phyloP scores from a whole-genome alignment of 2,329 filamentous ascomycete species.

The Talaromyces sp. region DNA sequence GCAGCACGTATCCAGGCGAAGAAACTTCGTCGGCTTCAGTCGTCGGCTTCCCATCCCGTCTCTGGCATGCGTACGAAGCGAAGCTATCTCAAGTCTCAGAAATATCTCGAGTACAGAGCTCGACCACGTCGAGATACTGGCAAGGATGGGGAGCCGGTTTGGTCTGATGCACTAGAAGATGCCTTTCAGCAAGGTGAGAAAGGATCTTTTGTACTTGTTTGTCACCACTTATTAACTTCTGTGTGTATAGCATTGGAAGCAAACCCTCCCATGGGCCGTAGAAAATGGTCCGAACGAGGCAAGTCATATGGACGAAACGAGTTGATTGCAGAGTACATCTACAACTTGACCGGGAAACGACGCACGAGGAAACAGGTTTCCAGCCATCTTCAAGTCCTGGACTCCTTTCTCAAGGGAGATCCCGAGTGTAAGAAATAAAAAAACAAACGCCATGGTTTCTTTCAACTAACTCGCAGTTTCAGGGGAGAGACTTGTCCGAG shows the following conservation, averaged over 20 bases:
- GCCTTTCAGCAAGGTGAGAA: constrained; percentile 42
- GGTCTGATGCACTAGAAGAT: constrained; percentile 42
- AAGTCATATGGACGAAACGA: constrained; percentile 56
- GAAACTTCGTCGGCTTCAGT: constrained; percentile 31
- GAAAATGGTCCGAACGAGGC: constrained; percentile 47
- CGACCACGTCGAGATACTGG: constrained; percentile 38
- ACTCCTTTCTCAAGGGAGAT: constrained; percentile 49
- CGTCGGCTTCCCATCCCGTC: constrained; percentile 22
- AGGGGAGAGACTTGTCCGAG: constrained; percentile 36
- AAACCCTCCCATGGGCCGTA: constrained; percentile 53
- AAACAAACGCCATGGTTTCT: constrained; percentile 5
- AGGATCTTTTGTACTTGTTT: background rate
- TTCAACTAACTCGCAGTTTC: background rate
- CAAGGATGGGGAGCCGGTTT: constrained; percentile 39
- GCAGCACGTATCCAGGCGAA: constrained; percentile 27
- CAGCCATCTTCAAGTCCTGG: constrained; percentile 59
- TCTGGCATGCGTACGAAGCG: constrained; percentile 14
- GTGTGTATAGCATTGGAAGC: constrained; percentile 43
- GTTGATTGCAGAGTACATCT: constrained; percentile 54
- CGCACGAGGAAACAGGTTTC: constrained; percentile 57
- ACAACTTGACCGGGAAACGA: constrained; percentile 47
- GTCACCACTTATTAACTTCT: constrained; percentile 12
- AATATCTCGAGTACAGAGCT: constrained; percentile 39
- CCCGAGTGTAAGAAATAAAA: constrained; percentile 41
- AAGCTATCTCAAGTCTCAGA: constrained; percentile 36